Base-by-base conservation (phyloP, 495 filamentous ascomycete genomes). In the Podospora comata region DNA sequence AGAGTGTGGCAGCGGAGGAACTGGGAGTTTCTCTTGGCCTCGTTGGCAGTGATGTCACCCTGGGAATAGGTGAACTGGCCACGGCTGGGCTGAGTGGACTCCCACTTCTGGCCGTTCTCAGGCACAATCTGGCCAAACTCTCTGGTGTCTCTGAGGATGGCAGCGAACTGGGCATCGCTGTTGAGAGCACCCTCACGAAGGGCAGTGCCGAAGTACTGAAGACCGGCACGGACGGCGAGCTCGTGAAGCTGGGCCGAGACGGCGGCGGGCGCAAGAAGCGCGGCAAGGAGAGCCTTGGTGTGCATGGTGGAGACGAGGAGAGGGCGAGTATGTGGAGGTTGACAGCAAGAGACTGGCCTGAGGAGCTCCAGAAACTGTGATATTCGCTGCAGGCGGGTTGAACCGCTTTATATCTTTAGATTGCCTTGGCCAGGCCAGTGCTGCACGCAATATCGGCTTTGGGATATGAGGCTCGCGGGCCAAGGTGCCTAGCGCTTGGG, bases 51-150 rank as follows among this genome's bases (percentile, higher is more conserved):
- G 65, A 78, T 78, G 66, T 88, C 85, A 18, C 84, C 86, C 0
- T 72, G 72, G 19, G 71, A 70, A 71, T 78, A 89, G 60, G 72
- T 82, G 78, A 89, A 90, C 30, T 71, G 68, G 54, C 80, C 80
- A 32, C 71, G 76, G 19, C 27, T 70, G 54, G 74, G 72, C 73
- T 85, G 76, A 1, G 75, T 82, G 54, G 76, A 65, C 26, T 85
- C 78, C 81, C 80, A 84, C 79, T 88, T 89, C 77, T 84, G 81
- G 16, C 84, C 80, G 72, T 90, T 90, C 28, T 82, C 86, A 0
- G 86, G 86, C 0, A 86, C 87, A 61, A 88, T 78, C 70, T 84
- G 81, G 32, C 87, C 86, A 67, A 88, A 88, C 71, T 89, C 86
- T 23, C 75, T 74, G 44, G 77, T 83, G 74, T 87, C 81, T 70